phyloP scores from a whole-genome alignment of 768 basidiomycete genomes.

The Pleurotus platypus region DNA sequence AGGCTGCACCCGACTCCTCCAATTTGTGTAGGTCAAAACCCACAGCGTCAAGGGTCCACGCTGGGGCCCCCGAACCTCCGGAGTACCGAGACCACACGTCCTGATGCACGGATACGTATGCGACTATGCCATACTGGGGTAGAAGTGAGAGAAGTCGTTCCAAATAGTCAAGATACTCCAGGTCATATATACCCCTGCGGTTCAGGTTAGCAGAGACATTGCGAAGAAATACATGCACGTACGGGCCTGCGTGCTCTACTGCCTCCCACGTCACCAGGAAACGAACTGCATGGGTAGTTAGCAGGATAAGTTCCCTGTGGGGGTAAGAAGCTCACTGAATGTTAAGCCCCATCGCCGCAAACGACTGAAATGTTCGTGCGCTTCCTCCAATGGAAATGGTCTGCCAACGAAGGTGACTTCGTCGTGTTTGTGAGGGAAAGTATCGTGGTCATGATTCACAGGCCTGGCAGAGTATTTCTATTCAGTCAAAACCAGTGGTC shows the following conservation, averaged over 20 bases:
- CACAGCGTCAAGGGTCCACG: slow-evolving; percentile 86
- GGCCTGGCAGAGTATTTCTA: slow-evolving; percentile 41
- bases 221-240: slow-evolving; percentile 27
- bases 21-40: slow-evolving; percentile 83
- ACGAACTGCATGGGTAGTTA: slow-evolving; percentile 50
- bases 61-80: slow-evolving; percentile 94
- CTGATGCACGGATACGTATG: slow-evolving; percentile 84
- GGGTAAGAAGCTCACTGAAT: slow-evolving; percentile 54
- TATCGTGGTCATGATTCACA: slow-evolving; percentile 58
- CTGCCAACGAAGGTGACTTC: slow-evolving; percentile 82
- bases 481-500: too few relatives aligned
- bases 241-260: slow-evolving; percentile 91
- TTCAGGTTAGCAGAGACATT: not conserved
- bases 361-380: slow-evolving; percentile 77
- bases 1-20: slow-evolving; percentile 83
- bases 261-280: slow-evolving; percentile 98
- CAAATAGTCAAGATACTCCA: slow-evolving; percentile 79
- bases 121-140: slow-evolving; percentile 67
- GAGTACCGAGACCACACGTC: slow-evolving; percentile 96
- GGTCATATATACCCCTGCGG: slow-evolving; percentile 79
- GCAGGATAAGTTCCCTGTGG: not conserved
- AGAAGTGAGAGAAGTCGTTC: slow-evolving; percentile 63
- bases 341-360: slow-evolving; percentile 85
- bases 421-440: slow-evolving; percentile 63
- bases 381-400: slow-evolving; percentile 89